Conservation (phyloP, 164 flowering plant genomes). For the Echeveria elegans region DNA sequence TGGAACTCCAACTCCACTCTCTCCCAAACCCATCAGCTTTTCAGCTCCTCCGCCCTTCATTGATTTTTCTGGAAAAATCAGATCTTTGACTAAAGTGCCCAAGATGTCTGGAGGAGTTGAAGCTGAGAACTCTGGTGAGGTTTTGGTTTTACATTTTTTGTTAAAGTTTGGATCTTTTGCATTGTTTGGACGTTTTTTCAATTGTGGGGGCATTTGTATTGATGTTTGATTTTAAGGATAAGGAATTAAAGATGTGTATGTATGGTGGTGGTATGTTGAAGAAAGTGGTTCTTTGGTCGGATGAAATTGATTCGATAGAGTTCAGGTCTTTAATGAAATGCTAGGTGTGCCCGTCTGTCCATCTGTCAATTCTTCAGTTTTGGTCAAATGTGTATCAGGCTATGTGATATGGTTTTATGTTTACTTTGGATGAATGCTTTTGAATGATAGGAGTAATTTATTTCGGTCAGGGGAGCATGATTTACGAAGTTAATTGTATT, state of each 20-base stretch:
- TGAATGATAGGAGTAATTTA: too few species aligned
- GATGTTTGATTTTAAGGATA: not conserved
- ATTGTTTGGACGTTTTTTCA: not conserved
- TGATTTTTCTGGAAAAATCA: constrained; percentile 64
- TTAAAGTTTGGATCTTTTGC: not conserved
- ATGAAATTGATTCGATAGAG: not conserved
- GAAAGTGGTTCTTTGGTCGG: not conserved
- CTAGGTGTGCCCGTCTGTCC: not conserved
- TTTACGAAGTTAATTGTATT: not conserved
- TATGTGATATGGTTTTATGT: too few species aligned
- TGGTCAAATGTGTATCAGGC: too few species aligned
- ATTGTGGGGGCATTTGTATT: not conserved
- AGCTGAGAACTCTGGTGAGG: not conserved
- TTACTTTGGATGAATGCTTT: too few species aligned
- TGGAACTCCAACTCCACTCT: constrained; percentile 40
- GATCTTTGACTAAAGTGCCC: constrained; percentile 29
- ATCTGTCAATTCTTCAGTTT: not conserved
- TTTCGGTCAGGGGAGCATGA: too few species aligned
- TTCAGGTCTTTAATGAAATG: not conserved
- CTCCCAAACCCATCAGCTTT: constrained; percentile 71
- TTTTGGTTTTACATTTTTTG: not conserved
- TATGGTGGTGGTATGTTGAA: not conserved
- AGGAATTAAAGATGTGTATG: too few species aligned
- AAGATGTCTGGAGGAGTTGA: not conserved
- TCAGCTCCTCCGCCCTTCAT: constrained; percentile 51